Evolutionary conservation across 2,329 filamentous ascomycete species (phyloP), one percentile per base, ranked within the genome.

Genomic region (Talaromyces islandicus): DNA sequence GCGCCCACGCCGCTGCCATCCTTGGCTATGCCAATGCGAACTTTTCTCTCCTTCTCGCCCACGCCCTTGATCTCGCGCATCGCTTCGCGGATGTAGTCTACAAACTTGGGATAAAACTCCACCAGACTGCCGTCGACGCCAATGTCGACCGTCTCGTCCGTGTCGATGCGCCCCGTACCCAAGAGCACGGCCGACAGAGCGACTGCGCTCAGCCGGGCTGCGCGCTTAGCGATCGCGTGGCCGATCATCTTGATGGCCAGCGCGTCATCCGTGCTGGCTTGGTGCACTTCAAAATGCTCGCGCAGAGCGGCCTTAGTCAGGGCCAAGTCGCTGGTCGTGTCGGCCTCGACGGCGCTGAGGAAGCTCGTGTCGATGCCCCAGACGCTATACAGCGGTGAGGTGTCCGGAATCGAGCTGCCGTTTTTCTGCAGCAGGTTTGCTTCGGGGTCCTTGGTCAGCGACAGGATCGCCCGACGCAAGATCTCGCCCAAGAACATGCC

Each of bases 401-500:
- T 76, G 9, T 85, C 74, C 7, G 81, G 82, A 61, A 95, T 84
- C 57, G 87, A 89, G 62, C 82, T 88, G 70, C 93, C 91, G 65
- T 81, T 82, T 69, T 89, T 88, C 67, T 83, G 84, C 83, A 97
- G 95, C 38, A 97, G 82, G 2, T 86, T 81, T 7, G 88, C 77
- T 0, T 81, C 73, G 29, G 86, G 80, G 66, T 90, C 83, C 67
- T 88, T 83, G 69, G 92, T 79, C 72, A 97, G 83, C 60, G 86
- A 81, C 56, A 94, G 74, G 24, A 97, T 78, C 17, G 88, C 87
- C 51, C 91, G 83, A 58, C 94, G 89, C 59, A 97, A 83, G 64
- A 97, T 92, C 75, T 99, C 94, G 58, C 94, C 94, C 54, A 99
- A 77, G 79, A 97, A 99, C 93, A 99, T 97, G 73, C 94, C 94